These are phyloP conservation scores for Biancaea sappan DNA, from an alignment of 306 rosid genomes.

Conservation along the genomic window DNA sequence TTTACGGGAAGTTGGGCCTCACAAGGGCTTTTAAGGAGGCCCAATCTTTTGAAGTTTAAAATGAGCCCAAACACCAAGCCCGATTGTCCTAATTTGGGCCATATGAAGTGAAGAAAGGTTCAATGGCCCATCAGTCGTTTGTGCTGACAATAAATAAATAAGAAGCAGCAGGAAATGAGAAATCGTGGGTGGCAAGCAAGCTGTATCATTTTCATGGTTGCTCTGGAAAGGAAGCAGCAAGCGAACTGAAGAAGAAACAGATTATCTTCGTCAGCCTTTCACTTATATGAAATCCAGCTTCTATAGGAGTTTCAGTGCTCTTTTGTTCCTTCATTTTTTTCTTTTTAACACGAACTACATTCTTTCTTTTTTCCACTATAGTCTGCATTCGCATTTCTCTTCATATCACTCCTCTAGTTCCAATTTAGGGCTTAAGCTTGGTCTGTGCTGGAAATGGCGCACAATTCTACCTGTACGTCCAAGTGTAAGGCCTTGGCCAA, in stretches of 20 bases:
- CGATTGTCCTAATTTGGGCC: neutral
- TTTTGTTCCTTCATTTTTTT: neutral
- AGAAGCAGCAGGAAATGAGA: neutral
- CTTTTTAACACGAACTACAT: neutral
- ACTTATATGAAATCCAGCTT: neutral
- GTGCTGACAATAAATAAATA: neutral
- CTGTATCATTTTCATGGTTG: neutral
- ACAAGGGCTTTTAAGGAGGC: too few species aligned
- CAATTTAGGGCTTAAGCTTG: conserved; percentile 37
- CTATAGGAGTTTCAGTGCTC: neutral
- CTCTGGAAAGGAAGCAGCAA: too few species aligned
- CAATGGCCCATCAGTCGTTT: too few species aligned
- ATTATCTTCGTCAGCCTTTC: neutral
- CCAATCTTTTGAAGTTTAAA: too few species aligned
- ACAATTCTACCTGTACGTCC: conserved; percentile 51
- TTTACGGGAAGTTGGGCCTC: too few species aligned
- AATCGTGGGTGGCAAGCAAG: neutral
- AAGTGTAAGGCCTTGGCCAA: conserved; percentile 49
- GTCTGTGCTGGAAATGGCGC: conserved; percentile 52
- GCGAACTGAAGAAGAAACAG: too few species aligned
- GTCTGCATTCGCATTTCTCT: neutral
- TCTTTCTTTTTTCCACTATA: neutral
- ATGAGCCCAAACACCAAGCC: neutral
- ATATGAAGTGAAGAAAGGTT: neutral
- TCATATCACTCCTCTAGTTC: neutral